Conservation (phyloP, 1,284 basidiomycete species). For the Naganishia cerealis region DNA sequence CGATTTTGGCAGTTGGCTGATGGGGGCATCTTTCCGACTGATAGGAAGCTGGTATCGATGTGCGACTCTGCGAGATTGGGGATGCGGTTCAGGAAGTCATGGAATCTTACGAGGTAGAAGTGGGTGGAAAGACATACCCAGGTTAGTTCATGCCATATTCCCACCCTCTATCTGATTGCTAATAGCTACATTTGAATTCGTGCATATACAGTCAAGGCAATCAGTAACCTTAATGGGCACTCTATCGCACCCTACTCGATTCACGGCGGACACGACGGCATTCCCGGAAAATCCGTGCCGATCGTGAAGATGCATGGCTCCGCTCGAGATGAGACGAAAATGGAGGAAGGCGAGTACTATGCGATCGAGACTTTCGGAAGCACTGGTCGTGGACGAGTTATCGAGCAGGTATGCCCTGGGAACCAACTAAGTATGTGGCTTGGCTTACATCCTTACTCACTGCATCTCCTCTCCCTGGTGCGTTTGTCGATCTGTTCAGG, state of each 20-base stretch:
- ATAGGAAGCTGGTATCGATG: constrained; percentile 95
- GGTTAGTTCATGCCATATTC: constrained; percentile 60
- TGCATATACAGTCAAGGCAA: constrained; percentile 74
- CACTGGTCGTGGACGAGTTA: constrained; percentile 89
- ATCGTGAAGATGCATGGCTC: constrained; percentile 74
- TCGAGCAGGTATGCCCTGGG: constrained; percentile 66
- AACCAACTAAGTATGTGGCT: constrained; percentile 33
- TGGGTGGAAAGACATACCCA: constrained; percentile 77
- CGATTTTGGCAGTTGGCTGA: neutral
- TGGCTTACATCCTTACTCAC: constrained; percentile 5
- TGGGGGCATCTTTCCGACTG: neutral
- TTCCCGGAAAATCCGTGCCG: constrained; percentile 70
- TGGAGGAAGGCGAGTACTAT: constrained; percentile 99
- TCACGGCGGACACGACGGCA: constrained; percentile 63
- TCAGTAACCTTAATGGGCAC: constrained; percentile 87
- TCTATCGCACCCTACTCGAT: constrained; percentile 86
- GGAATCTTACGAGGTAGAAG: constrained; percentile 97
- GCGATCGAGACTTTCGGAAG: constrained; percentile 99
- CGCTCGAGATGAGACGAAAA: constrained; percentile 74
- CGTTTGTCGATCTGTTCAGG: constrained; percentile 56
- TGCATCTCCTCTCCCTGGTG: too few species aligned
- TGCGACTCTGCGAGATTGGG: constrained; percentile 87
- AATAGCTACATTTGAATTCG: constrained; percentile 14
- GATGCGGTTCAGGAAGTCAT: constrained; percentile 95
- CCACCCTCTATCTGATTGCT: neutral